Base-by-base conservation (phyloP, 345 rosid genomes). In the sweet orange (Citrus sinensis) region DNA sequence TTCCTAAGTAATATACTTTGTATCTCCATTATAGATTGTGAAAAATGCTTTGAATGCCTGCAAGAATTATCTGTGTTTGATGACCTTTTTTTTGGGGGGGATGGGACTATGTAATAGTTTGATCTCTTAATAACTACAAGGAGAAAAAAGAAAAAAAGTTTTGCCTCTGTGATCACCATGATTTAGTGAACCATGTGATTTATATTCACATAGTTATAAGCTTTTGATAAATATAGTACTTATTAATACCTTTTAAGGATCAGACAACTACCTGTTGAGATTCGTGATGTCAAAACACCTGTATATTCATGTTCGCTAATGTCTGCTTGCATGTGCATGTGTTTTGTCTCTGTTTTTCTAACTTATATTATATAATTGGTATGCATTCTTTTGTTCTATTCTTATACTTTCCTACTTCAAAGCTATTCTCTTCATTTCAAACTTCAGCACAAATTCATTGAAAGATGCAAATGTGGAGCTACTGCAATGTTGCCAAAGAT, bases 391-490 rank as follows among this genome's bases (percentile, higher is more conserved):
- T 35, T 76, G 40, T 67, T 74, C 16, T 63, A 63, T 49, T 39
- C 59, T 42, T 30, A 32, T 78, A 37, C 30, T 55, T 73, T 80
- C 85, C 84, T 54, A 82, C 78, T 59, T 67, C 71, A 67, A 75
- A 67, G 22, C 68, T 19, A 46, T 79, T 72, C 51, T 85, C 40
- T 84, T 30, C 79, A 42, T 76, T 83, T 83, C 72, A 74, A 81
- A 77, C 79, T 65, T 62, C 79, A 95, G 99, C 99, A 96, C 86
- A 96, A 96, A 82, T 96, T 96, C 79, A 89, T 92, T 65, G 97
- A 89, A 80, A 94, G 90, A 87, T 92, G 94, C 89, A 95, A 92
- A 85, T 86, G 78, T 82, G 98, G 98, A 67, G 97, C 99, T 79
- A 88, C 94, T 71, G 88, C 91, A 76, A 96, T 96, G 97, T 79